Evolutionary conservation across 257 asterid species (phyloP), one percentile per base, ranked within the genome.

Genomic region (Gentiana straminea): DNA sequence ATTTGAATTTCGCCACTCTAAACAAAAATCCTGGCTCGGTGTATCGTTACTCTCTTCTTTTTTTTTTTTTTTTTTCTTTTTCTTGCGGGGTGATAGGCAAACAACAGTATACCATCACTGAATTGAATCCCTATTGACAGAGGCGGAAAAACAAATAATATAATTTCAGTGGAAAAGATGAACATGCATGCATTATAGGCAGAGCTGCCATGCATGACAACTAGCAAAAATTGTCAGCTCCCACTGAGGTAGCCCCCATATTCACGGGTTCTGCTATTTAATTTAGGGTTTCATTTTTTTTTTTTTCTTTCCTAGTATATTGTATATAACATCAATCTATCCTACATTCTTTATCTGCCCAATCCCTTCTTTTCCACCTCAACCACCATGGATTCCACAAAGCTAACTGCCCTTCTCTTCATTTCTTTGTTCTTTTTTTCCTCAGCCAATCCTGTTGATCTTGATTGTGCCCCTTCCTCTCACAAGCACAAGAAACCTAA

Each of bases 221-320:
- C 92, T 78, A 63, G 81, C 86, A 79, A 68, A 75, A 59, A 57
- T 77, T 79, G 94, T 68, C 84, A 70, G 62, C 58, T 66, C 63
- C 63, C 65, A 7, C 34, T 43, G 48, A 51, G 66, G 64, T 49
- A 71, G 64, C 51, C 60, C 58, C 62, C 59, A 52, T 33, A 51
- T 73, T 85, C 94, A 85, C 94, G 79, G 80, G 92, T 72, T 51
- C 52, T 58, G 71, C 13, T 70, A 73, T 73, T 74, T 65, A 59
- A 75, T 71, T 74, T 65, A 64, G 72, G 71, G 71, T 32, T 74
- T 61, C 65, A 51, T 75, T 75, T 71, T 71, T 74, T 58, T 50
- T 60, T 60, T 61, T 69, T 50, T 59, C 57, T 24, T 36, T 65
- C 49, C 54, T 39, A 58, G 13, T 54, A 59, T 52, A 47, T 36